These are phyloP conservation scores for Ceratobasidium theobromae DNA, from an alignment of 1,284 basidiomycete species.

Conservation along the genomic window DNA sequence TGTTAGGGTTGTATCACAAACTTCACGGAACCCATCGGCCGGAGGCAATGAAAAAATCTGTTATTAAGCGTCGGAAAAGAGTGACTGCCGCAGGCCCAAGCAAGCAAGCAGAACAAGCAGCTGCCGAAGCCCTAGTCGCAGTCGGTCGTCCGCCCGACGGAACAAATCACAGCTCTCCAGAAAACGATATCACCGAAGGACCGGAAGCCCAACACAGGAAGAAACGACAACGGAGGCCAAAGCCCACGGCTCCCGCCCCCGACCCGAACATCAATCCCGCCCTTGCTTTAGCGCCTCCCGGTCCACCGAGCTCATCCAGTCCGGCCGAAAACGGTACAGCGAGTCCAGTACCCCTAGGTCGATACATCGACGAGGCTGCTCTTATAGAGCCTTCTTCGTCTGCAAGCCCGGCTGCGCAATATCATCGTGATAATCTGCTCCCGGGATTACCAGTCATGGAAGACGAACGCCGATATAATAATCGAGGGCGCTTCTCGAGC, in stretches of 20 bases:
- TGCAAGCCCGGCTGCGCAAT: slow-evolving; percentile 11
- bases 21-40: slow-evolving; percentile 95
- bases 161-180: slow-evolving; percentile 23
- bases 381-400: slow-evolving; percentile 16
- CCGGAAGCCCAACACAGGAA: slow-evolving; percentile 39
- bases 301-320: slow-evolving; percentile 26
- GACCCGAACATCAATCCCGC: slow-evolving; percentile 5
- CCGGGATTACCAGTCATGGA: slow-evolving; percentile 24
- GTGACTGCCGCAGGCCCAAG: slow-evolving; percentile 68
- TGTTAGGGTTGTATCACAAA: slow-evolving; percentile 91
- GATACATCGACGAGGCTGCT: slow-evolving; percentile 30
- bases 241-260: slow-evolving; percentile 39
- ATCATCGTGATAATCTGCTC: slow-evolving; percentile 24
- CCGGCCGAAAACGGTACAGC: slow-evolving; percentile 13
- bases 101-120: slow-evolving; percentile 72
- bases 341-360: slow-evolving; percentile 23
- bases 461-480: slow-evolving; percentile 28
- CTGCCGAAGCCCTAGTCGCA: slow-evolving; percentile 77
- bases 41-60: slow-evolving; percentile 98
- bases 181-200: slow-evolving; percentile 45
- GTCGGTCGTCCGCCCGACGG: slow-evolving; percentile 59
- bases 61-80: slow-evolving; percentile 96
- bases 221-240: slow-evolving; percentile 44
- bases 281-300: not conserved
- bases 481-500: slow-evolving; percentile 29